Evolutionary conservation across 805 yeast species (phyloP).

Genomic region (Metschnikowia corniflorae): DNA sequence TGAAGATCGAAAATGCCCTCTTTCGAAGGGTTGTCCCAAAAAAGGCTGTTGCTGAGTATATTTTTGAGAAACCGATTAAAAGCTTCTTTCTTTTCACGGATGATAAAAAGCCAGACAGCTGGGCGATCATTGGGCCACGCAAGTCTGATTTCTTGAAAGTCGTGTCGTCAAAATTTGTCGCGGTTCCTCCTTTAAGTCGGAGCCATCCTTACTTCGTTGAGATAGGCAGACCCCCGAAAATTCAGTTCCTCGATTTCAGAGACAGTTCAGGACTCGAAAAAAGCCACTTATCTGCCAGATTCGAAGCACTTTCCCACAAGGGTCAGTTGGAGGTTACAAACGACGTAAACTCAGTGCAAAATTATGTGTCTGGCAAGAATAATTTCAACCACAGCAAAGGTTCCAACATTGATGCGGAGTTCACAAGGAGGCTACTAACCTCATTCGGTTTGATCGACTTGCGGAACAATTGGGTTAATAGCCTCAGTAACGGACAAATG

Average conservation of each 20-base stretch:
- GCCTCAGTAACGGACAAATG: constrained; percentile 90
- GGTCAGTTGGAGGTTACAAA: constrained; percentile 57
- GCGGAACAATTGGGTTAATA: constrained; percentile 73
- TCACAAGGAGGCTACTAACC: constrained; percentile 43
- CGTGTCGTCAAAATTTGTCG: constrained; percentile 52
- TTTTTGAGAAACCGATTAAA: constrained; percentile 27
- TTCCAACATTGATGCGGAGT: constrained; percentile 16
- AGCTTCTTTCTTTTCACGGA: constrained; percentile 21
- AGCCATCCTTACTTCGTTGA: constrained; percentile 48
- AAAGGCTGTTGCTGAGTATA: constrained; percentile 2
- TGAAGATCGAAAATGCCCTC: constrained; percentile 23
- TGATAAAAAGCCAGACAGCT: constrained; percentile 19
- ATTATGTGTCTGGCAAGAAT: constrained; percentile 55
- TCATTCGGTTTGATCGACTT: constrained; percentile 54
- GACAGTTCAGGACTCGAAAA: constrained; percentile 36
- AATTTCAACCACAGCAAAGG: constrained; percentile 42
- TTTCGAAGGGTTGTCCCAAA: constrained; percentile 16
- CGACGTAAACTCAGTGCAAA: constrained; percentile 60
- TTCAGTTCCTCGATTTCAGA: constrained; percentile 33
- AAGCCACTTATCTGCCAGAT: constrained; percentile 84
- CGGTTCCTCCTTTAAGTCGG: constrained; percentile 52
- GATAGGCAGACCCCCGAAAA: constrained; percentile 25
- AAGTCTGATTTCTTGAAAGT: constrained; percentile 54
- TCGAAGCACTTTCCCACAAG: constrained; percentile 67
- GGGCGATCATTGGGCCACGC: constrained; percentile 38